Percentiles rank a stretch among this genome's conserved stretches.
phyloP scores from a whole-genome alignment of 495 filamentous ascomycete species.

The Trichoderma erinaceum region DNA sequence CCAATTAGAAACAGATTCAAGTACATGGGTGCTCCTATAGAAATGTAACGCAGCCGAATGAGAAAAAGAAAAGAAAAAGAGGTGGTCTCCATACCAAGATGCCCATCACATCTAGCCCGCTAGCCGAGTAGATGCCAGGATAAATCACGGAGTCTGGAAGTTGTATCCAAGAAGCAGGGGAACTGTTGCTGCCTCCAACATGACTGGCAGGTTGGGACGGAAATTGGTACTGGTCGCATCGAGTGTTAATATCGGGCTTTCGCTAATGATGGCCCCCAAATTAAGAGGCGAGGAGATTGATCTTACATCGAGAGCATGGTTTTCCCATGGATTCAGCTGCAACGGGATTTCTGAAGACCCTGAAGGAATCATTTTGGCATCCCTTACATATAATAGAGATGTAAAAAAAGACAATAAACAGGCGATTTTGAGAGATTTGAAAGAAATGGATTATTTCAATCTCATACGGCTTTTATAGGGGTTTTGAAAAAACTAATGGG shows the following conservation, averaged over 20 bases:
- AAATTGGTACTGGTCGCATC: background rate
- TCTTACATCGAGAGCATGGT: constrained; percentile 3
- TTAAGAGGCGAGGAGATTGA: background rate
- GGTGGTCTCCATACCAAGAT: constrained; percentile 35
- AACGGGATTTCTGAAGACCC: background rate
- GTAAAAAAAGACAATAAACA: background rate
- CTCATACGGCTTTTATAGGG: background rate
- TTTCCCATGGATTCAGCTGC: constrained; percentile 11
- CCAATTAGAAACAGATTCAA: background rate
- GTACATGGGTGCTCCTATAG: constrained; percentile 7
- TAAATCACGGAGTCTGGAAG: constrained; percentile 36
- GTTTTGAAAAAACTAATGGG: background rate
- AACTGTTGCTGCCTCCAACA: background rate
- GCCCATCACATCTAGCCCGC: constrained; percentile 41
- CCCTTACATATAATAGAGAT: background rate
- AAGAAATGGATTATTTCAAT: background rate
- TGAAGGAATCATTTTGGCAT: background rate
- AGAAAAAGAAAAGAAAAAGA: background rate
- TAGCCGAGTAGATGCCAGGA: constrained; percentile 42
- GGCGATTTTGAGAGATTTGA: background rate
- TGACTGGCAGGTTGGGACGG: background rate
- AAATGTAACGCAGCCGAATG: background rate
- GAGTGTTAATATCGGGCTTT: background rate
- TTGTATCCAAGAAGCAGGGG: background rate
- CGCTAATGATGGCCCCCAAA: background rate